A percentile compares a stretch with the other conserved stretches of the same genome.
Conservation (phyloP, 1,284 basidiomycete species). For the Termitomyces sp. region DNA sequence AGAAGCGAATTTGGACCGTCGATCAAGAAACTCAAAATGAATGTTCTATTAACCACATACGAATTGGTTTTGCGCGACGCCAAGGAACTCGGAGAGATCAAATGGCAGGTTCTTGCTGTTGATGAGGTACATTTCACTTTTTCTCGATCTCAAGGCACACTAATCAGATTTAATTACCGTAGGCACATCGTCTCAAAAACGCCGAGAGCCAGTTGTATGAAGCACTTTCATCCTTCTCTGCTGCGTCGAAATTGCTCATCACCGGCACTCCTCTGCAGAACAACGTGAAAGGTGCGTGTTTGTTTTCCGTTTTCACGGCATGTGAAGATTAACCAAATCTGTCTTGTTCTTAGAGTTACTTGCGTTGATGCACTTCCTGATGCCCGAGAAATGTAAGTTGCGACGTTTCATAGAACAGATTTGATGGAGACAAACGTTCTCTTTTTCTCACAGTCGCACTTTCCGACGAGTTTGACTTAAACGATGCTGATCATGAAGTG, state of each 20-base stretch:
- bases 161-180: constrained; percentile 7
- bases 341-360: constrained; percentile 71
- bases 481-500: constrained; percentile 86
- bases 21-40: constrained; percentile 91
- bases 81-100: constrained; percentile 87
- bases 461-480: constrained; percentile 92
- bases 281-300: constrained; percentile 85
- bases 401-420: neutral
- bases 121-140: constrained; percentile 66
- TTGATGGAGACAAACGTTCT: neutral
- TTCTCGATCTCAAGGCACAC: constrained; percentile 5
- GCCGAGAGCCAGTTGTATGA: constrained; percentile 97
- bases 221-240: constrained; percentile 84
- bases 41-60: constrained; percentile 96
- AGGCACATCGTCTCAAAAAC: constrained; percentile 98
- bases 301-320: constrained; percentile 1
- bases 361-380: constrained; percentile 97
- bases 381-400: constrained; percentile 93
- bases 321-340: neutral
- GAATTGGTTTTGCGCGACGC: constrained; percentile 93
- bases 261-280: constrained; percentile 99
- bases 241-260: constrained; percentile 91
- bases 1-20: constrained; percentile 87
- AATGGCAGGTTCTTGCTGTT: constrained; percentile 95
- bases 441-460: constrained; percentile 54